Evolutionary conservation across 345 rosid genomes (phyloP), one percentile per base, ranked within the genome.

Genomic region (Nasturtium officinale): DNA sequence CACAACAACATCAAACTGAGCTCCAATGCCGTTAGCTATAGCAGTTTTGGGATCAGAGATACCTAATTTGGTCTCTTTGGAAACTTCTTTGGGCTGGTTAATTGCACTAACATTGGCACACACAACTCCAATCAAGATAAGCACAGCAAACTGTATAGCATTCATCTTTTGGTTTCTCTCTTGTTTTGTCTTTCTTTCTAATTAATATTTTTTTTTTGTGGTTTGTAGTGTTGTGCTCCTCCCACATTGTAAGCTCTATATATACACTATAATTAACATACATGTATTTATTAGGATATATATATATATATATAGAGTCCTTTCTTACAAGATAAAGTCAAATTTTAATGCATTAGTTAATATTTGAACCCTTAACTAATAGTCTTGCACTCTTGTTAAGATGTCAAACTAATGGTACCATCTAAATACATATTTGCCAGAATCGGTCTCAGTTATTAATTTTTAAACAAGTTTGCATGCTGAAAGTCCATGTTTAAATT

Each of bases 101-200:
- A n/a, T n/a, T n/a, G n/a, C n/a, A n/a, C n/a, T n/a, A n/a, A n/a
- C n/a, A n/a, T n/a, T n/a, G n/a, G n/a, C n/a, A n/a, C n/a, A n/a
- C n/a, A n/a, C n/a, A n/a, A n/a, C n/a, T n/a, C n/a, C n/a, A n/a
- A n/a, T n/a, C n/a, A n/a, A n/a, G n/a, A n/a, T n/a, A n/a, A n/a
- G n/a, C n/a, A n/a, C n/a, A n/a, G n/a, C n/a, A n/a, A n/a, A n/a
- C n/a, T n/a, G n/a, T n/a, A n/a, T n/a, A n/a, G n/a, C 63, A 63
- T 43, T 63, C 70, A 72, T 72, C 64, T 53, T 72, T 72, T 16
- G 28, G 9, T 15, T 3, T 59, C 2, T 32, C 15, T 25, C 35
- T 29, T 30, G n/a, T n/a, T n/a, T n/a, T n/a, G n/a, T n/a, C 8
- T 26, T 55, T 30, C 29, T 15, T 26, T n/a, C 12, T 8, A n/a